A percentile compares a stretch with the other conserved stretches of the same genome.
Evolutionary conservation across 148 eudicot species (phyloP).

Genomic region (Heliamphora exappendiculata): DNA sequence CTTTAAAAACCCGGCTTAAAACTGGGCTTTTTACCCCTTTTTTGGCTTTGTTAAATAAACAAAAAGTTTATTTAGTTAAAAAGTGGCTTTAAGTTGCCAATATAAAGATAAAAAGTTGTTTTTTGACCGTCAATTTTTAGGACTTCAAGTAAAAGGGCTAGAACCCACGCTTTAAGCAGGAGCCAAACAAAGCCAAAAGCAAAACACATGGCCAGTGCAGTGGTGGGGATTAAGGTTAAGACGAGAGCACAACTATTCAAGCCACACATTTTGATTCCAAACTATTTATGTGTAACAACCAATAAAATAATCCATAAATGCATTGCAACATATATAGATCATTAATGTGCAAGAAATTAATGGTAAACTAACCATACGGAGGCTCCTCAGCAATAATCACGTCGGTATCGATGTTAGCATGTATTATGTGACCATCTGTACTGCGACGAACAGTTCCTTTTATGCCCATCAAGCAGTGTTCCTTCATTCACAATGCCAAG

Average conservation of each 20-base stretch:
- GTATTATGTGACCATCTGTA: slow-evolving; percentile 97
- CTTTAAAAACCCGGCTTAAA: too few relatives aligned
- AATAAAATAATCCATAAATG: background rate
- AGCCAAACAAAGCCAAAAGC: background rate
- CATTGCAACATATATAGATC: background rate
- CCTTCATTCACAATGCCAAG: slow-evolving; percentile 42
- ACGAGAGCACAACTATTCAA: background rate
- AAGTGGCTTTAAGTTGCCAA: too few relatives aligned
- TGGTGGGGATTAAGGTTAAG: too few relatives aligned
- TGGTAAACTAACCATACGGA: slow-evolving; percentile 58
- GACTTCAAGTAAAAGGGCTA: too few relatives aligned
- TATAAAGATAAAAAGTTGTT: too few relatives aligned
- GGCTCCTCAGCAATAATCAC: slow-evolving; percentile 97
- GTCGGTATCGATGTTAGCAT: slow-evolving; percentile 97
- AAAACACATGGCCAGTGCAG: too few relatives aligned
- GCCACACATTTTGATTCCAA: background rate
- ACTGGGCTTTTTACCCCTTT: too few relatives aligned
- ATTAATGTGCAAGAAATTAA: background rate
- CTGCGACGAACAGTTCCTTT: slow-evolving; percentile 97
- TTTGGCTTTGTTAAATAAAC: too few relatives aligned
- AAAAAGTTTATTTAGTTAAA: too few relatives aligned
- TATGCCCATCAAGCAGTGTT: slow-evolving; percentile 98
- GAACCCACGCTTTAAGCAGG: too few relatives aligned
- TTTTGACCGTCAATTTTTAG: too few relatives aligned
- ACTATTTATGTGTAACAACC: background rate